Conservation (phyloP, 148 eudicot genomes). For the Chenopodium quinoa region DNA sequence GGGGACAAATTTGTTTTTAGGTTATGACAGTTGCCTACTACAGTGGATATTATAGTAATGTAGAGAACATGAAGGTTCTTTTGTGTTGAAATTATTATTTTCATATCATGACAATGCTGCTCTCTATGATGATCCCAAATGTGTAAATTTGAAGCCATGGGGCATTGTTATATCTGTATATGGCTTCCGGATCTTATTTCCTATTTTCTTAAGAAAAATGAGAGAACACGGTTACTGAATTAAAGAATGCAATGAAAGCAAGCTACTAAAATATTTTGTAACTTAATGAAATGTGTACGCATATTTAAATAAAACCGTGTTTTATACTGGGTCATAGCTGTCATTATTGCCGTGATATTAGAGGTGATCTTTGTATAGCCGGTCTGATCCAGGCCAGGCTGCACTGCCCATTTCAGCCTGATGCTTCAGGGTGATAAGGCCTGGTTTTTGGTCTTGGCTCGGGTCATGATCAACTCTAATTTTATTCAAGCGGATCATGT, state of each 20-base stretch:
- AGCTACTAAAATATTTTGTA: not conserved
- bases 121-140: constrained; percentile 12
- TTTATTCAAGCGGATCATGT: too few relatives aligned
- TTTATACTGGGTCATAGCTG: not conserved
- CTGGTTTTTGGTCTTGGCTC: too few relatives aligned
- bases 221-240: not conserved
- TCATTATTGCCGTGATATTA: not conserved
- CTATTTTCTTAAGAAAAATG: not conserved
- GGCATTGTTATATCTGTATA: constrained; percentile 21
- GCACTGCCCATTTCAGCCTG: too few relatives aligned
- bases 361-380: not conserved
- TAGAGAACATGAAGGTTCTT: constrained; percentile 12
- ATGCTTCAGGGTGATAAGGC: too few relatives aligned
- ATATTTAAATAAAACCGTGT: not conserved
- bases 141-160: constrained; percentile 19
- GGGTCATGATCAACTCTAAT: not conserved
- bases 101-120: constrained; percentile 7
- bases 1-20: constrained; percentile 20
- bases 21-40: constrained; percentile 20
- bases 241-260: not conserved
- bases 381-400: not conserved
- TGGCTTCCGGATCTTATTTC: constrained; percentile 18
- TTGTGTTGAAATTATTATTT: constrained; percentile 6
- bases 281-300: not conserved
- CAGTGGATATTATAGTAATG: constrained; percentile 22